phyloP scores from a whole-genome alignment of 768 basidiomycete genomes.

The Xanthoconium purpureum region DNA sequence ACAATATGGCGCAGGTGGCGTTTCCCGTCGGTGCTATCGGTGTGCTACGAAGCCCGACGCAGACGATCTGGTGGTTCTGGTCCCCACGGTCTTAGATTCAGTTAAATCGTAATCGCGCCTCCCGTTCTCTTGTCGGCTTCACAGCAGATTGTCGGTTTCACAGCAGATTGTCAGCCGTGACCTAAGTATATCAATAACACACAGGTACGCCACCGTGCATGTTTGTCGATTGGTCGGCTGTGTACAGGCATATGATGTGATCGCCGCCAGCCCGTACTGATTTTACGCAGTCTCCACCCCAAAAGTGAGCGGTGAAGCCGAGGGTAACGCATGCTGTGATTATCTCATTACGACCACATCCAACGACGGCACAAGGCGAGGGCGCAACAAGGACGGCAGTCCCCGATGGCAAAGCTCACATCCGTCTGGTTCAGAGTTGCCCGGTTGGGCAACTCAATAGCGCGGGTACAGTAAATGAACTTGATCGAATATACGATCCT shows the following conservation, averaged over 20 bases:
- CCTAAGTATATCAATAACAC: background rate
- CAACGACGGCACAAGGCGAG: background rate
- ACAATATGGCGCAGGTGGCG: background rate
- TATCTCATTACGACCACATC: background rate
- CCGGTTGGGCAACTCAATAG: background rate
- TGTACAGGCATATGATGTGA: slow-evolving; percentile 1
- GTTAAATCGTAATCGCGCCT: background rate
- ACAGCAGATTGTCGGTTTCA: background rate
- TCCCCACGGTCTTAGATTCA: slow-evolving; percentile 4
- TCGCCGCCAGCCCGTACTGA: background rate
- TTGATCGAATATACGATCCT: slow-evolving; percentile 3
- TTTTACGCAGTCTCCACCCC: background rate
- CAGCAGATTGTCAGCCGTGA: background rate
- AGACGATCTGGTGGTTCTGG: background rate
- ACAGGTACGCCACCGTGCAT: background rate
- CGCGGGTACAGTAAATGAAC: slow-evolving; percentile 4
- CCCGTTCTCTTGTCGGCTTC: background rate
- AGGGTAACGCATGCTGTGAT: background rate
- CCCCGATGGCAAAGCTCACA: background rate
- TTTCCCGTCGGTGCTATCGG: background rate
- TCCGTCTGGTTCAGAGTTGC: slow-evolving; percentile 12
- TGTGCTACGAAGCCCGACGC: background rate
- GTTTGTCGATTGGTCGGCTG: background rate
- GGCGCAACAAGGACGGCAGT: background rate
- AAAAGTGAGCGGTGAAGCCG: background rate